phyloP scores from a whole-genome alignment of 2,329 filamentous ascomycete genomes.

The Fusarium ambrosium region DNA sequence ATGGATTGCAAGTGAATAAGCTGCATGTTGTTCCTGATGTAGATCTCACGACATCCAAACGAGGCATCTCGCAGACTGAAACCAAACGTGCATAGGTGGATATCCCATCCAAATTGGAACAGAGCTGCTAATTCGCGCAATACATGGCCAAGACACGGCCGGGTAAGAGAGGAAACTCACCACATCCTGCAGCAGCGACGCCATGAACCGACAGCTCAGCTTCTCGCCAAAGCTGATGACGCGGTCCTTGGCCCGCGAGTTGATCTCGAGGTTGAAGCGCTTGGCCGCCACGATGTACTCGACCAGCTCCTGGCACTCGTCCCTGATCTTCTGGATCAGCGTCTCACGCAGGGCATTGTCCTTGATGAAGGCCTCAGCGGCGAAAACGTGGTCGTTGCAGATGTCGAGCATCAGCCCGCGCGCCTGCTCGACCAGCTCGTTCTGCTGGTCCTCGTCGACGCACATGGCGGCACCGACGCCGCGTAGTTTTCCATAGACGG shows the following conservation, averaged over 20 bases:
- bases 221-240: constrained; percentile 97
- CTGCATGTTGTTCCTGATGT: not conserved
- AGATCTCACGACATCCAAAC: not conserved
- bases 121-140: constrained; percentile 20
- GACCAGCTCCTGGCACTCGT: constrained; percentile 83
- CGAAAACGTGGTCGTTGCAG: constrained; percentile 82
- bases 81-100: not conserved
- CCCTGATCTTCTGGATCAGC: constrained; percentile 76
- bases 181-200: constrained; percentile 83
- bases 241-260: constrained; percentile 83
- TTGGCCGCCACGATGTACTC: constrained; percentile 78
- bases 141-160: not conserved
- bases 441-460: constrained; percentile 64
- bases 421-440: constrained; percentile 72
- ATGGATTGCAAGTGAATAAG: not conserved
- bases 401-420: constrained; percentile 84
- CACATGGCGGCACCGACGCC: constrained; percentile 66
- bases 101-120: not conserved
- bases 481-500: constrained; percentile 70
- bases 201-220: constrained; percentile 92
- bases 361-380: constrained; percentile 74
- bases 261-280: constrained; percentile 80
- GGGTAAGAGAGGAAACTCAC: constrained; percentile 53
- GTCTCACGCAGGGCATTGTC: constrained; percentile 68
- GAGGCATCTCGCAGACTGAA: constrained; percentile 2